Base-by-base conservation (phyloP, 306 rosid species). In the Prinsepia uniflora region DNA sequence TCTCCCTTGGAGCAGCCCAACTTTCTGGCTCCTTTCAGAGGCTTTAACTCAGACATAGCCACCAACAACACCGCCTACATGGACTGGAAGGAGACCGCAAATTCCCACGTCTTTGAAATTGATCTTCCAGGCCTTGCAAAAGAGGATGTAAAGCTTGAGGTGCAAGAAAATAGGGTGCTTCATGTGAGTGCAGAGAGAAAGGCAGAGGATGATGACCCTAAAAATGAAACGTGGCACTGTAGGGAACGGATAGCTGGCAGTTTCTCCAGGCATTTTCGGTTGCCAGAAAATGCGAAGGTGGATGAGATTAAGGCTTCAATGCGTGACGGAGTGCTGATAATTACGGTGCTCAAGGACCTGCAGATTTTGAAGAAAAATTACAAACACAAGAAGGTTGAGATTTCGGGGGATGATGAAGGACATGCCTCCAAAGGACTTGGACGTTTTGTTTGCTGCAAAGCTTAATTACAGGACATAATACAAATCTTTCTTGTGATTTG, bases 41-140 rank as follows among this genome's bases (percentile, higher is more conserved):
- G 39, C 5, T 46, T 80, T 4, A 13, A 70, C 67, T 24, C 46
- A 17, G 75, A 72, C 46, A 68, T 72, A n/a, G 65, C 43, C 2
- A 22, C 75, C 64, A 10, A 55, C 12, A 34, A 59, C 43, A 34
- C 1, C 34, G 57, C 77, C 39, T 73, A 59, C 46, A 85, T 88
- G 93, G 86, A 85, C 71, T 88, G 87, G 93, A 85, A 74, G 59
- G 90, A 85, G 65, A 88, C 81, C 5, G 60, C 65, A 2, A 14
- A 81, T 5, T 74, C 84, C 24, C 87, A 85, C 80, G 11, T 83
- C 63, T 85, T 83, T 34, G 79, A 83, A 57, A 59, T 88, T 39
- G 88, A 85, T 73, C 88, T 81, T 78, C 90, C 90, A 0, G 90
- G 90, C 7, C 40, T 85, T 10, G 62, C 81, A 54, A 85, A 75